phyloP scores from a whole-genome alignment of 2,329 filamentous ascomycete species.

The Diplodia seriata region DNA sequence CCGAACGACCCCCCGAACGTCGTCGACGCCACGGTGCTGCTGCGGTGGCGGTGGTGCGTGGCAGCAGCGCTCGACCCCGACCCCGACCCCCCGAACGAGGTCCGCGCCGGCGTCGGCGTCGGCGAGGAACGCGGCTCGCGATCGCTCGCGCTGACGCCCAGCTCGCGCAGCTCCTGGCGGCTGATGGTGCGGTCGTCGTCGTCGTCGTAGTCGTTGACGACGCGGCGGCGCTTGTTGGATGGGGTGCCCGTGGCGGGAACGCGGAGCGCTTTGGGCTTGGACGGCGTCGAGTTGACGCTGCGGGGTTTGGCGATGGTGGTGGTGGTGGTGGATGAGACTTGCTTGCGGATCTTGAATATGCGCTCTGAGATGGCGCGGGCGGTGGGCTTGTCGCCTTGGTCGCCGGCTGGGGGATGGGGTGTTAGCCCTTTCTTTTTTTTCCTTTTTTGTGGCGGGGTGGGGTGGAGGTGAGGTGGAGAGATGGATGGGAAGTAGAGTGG shows the following conservation, averaged over 20 bases:
- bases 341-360: conserved; percentile 28
- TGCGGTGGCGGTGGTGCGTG: background rate
- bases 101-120: background rate
- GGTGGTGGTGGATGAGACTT: background rate
- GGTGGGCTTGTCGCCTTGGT: conserved; percentile 30
- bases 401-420: background rate
- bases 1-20: too few relatives aligned
- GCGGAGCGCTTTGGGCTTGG: background rate
- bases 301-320: background rate
- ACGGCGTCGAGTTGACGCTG: background rate
- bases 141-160: background rate
- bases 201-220: background rate
- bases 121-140: background rate
- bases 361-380: conserved; percentile 29
- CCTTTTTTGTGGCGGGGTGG: too few relatives aligned
- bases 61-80: too few relatives aligned
- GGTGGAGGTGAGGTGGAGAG: background rate
- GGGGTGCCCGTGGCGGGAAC: background rate
- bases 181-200: background rate
- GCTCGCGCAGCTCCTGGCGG: background rate
- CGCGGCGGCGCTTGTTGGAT: background rate
- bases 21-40: background rate
- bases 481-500: too few relatives aligned
- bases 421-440: background rate
- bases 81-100: too few relatives aligned